phyloP scores from a whole-genome alignment of 495 filamentous ascomycete species.

The Corynascus novoguineensis region DNA sequence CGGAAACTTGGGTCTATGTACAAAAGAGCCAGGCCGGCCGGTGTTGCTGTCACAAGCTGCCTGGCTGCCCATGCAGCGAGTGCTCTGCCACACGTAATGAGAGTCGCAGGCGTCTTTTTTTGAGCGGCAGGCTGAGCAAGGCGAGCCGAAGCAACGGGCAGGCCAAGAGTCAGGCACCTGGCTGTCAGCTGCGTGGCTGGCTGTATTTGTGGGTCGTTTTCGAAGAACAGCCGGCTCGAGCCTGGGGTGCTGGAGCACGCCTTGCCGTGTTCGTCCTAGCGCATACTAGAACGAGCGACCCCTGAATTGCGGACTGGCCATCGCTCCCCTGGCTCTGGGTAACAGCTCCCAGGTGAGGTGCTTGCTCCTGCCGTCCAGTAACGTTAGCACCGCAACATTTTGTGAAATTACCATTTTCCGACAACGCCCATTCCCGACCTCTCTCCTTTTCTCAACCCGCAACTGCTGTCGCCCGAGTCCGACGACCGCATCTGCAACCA shows the following conservation, averaged over 20 bases:
- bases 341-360: constrained; percentile 18
- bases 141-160: background rate
- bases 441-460: constrained; percentile 34
- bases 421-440: constrained; percentile 24
- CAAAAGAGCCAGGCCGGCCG: background rate
- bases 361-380: constrained; percentile 23
- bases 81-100: no score
- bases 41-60: constrained; percentile 18
- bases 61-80: background rate
- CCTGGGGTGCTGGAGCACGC: constrained; percentile 16
- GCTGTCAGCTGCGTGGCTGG: background rate
- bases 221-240: constrained; percentile 7
- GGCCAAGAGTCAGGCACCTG: background rate
- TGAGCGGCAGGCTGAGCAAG: background rate
- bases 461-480: constrained; percentile 19
- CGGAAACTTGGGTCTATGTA: background rate
- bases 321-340: constrained; percentile 15
- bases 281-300: constrained; percentile 19
- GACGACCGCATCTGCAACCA: constrained; percentile 14
- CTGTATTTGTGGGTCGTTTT: background rate
- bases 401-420: constrained; percentile 39
- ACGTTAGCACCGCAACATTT: constrained; percentile 34
- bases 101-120: no score
- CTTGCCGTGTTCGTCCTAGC: constrained; percentile 18
- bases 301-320: constrained; percentile 23